Base-by-base conservation (phyloP, 2,329 filamentous ascomycete genomes). In the Diplodia scrobiculata region DNA sequence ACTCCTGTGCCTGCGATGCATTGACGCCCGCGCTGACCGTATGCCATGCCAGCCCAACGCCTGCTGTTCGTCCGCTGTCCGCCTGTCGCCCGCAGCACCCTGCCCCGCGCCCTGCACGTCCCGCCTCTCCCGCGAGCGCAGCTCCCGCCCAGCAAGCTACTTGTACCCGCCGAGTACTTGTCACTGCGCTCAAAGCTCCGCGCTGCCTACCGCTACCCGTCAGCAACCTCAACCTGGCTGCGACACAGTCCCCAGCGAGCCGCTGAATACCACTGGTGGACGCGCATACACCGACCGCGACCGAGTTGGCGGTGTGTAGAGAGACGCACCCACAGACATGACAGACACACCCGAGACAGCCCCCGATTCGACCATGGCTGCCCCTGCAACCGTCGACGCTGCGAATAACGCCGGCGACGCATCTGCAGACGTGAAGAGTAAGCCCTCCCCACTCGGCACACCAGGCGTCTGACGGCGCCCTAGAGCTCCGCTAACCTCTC, bases 331-430 rank as follows among this genome's bases (percentile, higher is more conserved):
- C 45, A 32, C 6, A 36, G 45, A 27, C 64, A 59, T 59, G 47
- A 19, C 45, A 60, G 64, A 65, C 47, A 52, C 52, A 47, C 47
- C 51, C 19, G 47, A 59, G 27, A 36, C 32, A 17, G 19, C 47
- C 11, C 32, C 50, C 19, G 54, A 41, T 53, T 47, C 58, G 25
- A 66, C 32, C 38, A 67, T 64, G 58, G 65, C 60, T 27, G 65
- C 60, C 38, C 51, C 65, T 59, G 51, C 50, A n/a, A 67, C 58
- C 3, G 47, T 64, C 13, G 65, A 64, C 14, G 54, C 29, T 64
- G 65, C 59, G 29, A 67, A 67, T 25, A 32, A 47, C 14, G 64
- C 64, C 32, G 54, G 32, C 32, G 48, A 64, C 36, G 21, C 51
- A 10, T 47, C 51, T 41, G 41, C 50, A 21, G 53, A 67, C 50